Percentiles rank a stretch among this genome's conserved stretches.
Evolutionary conservation across 129 eudicot species (phyloP).

Genomic region (Scalesia atractyloides): DNA sequence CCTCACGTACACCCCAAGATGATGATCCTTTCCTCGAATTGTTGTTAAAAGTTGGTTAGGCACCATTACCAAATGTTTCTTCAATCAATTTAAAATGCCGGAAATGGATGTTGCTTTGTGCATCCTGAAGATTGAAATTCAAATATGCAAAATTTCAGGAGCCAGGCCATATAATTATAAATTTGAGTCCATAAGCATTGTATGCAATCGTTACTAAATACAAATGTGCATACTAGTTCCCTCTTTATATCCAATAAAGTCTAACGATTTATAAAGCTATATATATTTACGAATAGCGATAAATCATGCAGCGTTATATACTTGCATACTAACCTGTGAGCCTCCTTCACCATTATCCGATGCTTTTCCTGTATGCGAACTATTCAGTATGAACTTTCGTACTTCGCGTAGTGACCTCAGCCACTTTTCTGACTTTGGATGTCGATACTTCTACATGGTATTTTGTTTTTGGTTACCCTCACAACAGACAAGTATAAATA

Average conservation of each 20-base stretch:
- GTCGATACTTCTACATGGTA: neutral
- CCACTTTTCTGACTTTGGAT: neutral
- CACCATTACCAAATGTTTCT: neutral
- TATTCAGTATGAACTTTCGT: neutral
- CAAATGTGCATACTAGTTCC: too few relatives aligned
- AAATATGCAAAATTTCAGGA: neutral
- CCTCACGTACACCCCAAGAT: neutral
- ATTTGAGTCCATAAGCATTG: too few relatives aligned
- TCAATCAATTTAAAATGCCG: neutral
- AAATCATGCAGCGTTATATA: neutral
- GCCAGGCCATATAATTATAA: neutral
- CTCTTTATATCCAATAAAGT: too few relatives aligned
- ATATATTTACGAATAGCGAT: neutral
- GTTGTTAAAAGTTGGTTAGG: neutral
- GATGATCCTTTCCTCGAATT: neutral
- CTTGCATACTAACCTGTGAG: neutral
- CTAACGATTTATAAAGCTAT: neutral
- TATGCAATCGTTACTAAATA: too few relatives aligned
- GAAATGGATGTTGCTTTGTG: conserved; percentile 2
- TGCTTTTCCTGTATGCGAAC: neutral
- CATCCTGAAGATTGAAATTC: conserved; percentile 6
- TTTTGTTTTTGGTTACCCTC: conserved; percentile 1
- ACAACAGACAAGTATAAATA: neutral
- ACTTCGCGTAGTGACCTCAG: conserved; percentile 11
- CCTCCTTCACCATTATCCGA: neutral